A percentile compares a stretch with the other conserved stretches of the same genome.
Evolutionary conservation across 2,329 filamentous ascomycete genomes (phyloP).

Genomic region (Aspergillus glaucus): DNA sequence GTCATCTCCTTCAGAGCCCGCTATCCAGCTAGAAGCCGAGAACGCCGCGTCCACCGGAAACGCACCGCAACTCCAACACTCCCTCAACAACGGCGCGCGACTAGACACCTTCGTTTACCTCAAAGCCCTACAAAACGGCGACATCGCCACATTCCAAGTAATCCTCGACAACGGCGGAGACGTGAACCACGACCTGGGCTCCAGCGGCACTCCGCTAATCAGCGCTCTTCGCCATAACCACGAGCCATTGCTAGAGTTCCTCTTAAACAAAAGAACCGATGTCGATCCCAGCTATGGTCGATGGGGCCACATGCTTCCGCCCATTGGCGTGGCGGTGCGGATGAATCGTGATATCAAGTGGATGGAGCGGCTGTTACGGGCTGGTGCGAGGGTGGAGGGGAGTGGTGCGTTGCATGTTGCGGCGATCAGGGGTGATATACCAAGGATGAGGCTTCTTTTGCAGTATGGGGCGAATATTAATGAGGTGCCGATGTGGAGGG

Average conservation of each 20-base stretch:
- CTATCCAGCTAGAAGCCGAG: background rate
- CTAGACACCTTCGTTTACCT: background rate
- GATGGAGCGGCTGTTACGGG: background rate
- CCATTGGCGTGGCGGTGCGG: background rate
- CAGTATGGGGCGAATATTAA: background rate
- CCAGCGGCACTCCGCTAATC: background rate
- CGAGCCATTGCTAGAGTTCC: background rate
- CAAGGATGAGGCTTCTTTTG: background rate
- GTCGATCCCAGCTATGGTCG: background rate
- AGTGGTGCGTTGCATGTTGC: too few relatives aligned
- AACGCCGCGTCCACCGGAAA: background rate
- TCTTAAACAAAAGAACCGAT: background rate
- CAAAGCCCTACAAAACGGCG: background rate
- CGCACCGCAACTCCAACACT: background rate
- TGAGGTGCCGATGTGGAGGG: background rate
- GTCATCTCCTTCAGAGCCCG: too few relatives aligned
- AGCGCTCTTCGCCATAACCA: background rate
- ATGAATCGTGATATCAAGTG: background rate
- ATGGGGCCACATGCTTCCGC: background rate
- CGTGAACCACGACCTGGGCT: background rate
- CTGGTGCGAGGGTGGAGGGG: background rate
- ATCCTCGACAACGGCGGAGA: background rate
- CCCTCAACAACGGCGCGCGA: background rate
- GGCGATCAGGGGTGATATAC: background rate
- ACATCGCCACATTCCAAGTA: background rate